These are phyloP conservation scores for Verticillium tricorpus DNA, from an alignment of 2,329 filamentous ascomycete species.

Conservation along the genomic window DNA sequence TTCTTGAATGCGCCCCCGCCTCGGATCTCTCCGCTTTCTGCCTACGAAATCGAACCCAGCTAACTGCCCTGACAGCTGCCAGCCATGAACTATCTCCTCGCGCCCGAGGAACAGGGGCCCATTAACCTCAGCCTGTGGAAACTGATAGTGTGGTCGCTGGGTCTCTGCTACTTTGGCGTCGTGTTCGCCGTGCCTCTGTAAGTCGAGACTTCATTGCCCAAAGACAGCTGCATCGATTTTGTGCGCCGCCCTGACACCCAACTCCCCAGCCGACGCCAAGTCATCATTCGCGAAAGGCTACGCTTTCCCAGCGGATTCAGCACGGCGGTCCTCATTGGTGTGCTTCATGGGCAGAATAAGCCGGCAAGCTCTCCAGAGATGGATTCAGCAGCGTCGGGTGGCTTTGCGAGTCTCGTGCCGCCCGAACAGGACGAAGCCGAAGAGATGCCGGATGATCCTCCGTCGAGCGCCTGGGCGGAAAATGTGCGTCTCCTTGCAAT, in stretches of 20 bases:
- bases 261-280: conserved; percentile 64
- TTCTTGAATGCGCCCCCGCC: background rate
- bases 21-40: background rate
- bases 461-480: conserved; percentile 28
- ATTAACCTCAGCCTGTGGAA: conserved; percentile 68
- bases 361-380: conserved; percentile 8
- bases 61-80: conserved; percentile 54
- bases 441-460: conserved; percentile 7
- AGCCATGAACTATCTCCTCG: conserved; percentile 82
- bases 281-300: conserved; percentile 87
- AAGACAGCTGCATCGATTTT: background rate
- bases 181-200: conserved; percentile 88
- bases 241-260: background rate
- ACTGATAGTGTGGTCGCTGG: conserved; percentile 84
- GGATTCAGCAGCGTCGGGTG: conserved; percentile 30
- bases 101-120: conserved; percentile 72
- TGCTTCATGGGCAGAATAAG: conserved; percentile 65
- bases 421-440: conserved; percentile 3
- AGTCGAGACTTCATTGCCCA: conserved; percentile 14
- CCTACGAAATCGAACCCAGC: too few species aligned
- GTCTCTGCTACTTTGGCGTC: conserved; percentile 93
- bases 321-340: conserved; percentile 81
- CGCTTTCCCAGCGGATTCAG: conserved; percentile 96
- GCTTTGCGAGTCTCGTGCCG: conserved; percentile 38
- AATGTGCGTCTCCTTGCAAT: conserved; percentile 52